Percentiles rank a stretch among this genome's conserved stretches.
phyloP scores from a whole-genome alignment of 768 basidiomycete species.

The Termitomyces sp. region DNA sequence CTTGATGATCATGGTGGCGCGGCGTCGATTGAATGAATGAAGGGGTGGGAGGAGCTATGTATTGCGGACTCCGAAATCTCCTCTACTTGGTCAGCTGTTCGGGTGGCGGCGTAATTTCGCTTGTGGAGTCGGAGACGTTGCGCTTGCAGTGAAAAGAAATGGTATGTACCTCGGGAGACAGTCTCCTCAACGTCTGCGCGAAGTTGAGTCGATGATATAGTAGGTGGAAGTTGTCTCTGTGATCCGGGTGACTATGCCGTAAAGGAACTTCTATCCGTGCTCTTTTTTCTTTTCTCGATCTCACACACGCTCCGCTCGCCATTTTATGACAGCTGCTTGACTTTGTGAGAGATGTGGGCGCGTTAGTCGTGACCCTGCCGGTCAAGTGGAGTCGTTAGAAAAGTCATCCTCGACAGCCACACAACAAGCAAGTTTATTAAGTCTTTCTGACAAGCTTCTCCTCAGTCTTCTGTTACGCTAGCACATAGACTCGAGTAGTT shows the following conservation, averaged over 20 bases:
- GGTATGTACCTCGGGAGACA: neutral
- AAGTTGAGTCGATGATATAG: neutral
- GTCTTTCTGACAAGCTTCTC: neutral
- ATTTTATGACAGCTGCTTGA: neutral
- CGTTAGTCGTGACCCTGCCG: neutral
- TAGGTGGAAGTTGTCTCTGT: neutral
- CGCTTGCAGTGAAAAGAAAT: neutral
- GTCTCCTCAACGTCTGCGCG: neutral
- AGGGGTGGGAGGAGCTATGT: slow-evolving; percentile 2
- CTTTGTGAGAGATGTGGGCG: neutral
- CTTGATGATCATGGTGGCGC: slow-evolving; percentile 12
- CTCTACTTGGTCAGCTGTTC: slow-evolving; percentile 13
- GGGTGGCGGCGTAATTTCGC: slow-evolving; percentile 10
- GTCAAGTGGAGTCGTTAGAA: neutral
- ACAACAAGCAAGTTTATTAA: neutral
- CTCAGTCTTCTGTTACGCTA: slow-evolving; percentile 8
- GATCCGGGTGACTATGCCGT: slow-evolving; percentile 1
- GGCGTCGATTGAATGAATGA: neutral
- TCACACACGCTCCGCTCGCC: neutral
- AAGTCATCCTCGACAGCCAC: neutral
- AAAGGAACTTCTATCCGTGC: neutral
- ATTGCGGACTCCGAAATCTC: neutral
- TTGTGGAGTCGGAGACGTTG: slow-evolving; percentile 1
- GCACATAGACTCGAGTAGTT: slow-evolving; percentile 2
- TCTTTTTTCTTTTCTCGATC: neutral